Percentiles rank a stretch among this genome's conserved stretches.
Evolutionary conservation across 2,329 filamentous ascomycete genomes (phyloP).

Genomic region (Cladorrhinum sp.): DNA sequence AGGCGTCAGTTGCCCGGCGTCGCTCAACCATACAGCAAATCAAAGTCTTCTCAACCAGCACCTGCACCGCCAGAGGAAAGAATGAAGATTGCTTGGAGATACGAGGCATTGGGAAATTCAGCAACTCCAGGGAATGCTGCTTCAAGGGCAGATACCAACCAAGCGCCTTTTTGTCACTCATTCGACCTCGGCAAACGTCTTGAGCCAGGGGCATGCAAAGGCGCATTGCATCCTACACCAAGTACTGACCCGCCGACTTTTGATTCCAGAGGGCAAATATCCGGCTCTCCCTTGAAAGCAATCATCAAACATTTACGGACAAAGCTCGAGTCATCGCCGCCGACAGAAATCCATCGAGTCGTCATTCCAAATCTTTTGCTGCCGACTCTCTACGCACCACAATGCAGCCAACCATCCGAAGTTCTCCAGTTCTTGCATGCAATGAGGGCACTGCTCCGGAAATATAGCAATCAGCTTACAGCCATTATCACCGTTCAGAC

Average conservation of each 20-base stretch:
- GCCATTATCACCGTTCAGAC: conserved; percentile 75
- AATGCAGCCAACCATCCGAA: conserved; percentile 65
- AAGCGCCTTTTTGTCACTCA: conserved; percentile 62
- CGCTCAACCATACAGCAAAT: conserved; percentile 43
- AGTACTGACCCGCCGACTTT: conserved; percentile 42
- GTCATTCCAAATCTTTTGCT: conserved; percentile 83
- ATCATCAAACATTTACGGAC: conserved; percentile 60
- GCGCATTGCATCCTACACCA: conserved; percentile 50
- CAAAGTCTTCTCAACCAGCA: conserved; percentile 40
- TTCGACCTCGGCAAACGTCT: conserved; percentile 71
- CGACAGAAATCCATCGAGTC: conserved; percentile 70
- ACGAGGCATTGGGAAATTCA: conserved; percentile 70
- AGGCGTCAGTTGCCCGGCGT: conserved; percentile 78
- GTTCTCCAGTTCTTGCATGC: conserved; percentile 79
- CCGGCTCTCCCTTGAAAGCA: conserved; percentile 55
- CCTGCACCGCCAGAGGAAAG: conserved; percentile 55
- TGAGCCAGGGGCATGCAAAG: conserved; percentile 45
- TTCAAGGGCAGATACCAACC: conserved; percentile 18
- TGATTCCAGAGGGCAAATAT: conserved; percentile 20
- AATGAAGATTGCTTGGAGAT: conserved; percentile 99
- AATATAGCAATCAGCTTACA: conserved; percentile 62
- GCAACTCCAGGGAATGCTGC: conserved; percentile 25
- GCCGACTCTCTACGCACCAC: conserved; percentile 75
- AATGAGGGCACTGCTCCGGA: conserved; percentile 70
- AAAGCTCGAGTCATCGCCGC: conserved; percentile 55